These are phyloP conservation scores for Brassica balearica DNA, from an alignment of 441 rosid species.

Conservation along the genomic window DNA sequence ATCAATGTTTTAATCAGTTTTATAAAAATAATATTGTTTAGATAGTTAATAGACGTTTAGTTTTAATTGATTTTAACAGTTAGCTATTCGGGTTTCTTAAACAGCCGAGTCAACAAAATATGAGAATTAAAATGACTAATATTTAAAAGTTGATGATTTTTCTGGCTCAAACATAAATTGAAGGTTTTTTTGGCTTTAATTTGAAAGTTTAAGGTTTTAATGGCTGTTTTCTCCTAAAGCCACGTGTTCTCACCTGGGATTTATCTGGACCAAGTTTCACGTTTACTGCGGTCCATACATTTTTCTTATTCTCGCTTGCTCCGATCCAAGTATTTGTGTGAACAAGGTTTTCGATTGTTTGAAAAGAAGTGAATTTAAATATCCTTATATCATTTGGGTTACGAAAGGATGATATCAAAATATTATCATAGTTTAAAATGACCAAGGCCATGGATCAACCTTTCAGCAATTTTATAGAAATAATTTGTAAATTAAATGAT, in stretches of 20 bases:
- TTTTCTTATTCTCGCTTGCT: not conserved
- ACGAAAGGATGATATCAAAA: constrained; percentile 2
- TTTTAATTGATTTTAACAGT: no score
- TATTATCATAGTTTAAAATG: not conserved
- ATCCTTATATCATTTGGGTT: not conserved
- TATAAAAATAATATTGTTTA: no score
- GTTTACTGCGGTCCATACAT: constrained; percentile 15
- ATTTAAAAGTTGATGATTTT: no score
- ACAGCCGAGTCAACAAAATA: no score
- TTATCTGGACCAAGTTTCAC: constrained; percentile 24
- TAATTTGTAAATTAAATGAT: not conserved
- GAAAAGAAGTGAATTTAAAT: not conserved
- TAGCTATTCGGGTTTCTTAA: no score
- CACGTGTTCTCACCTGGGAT: constrained; percentile 26
- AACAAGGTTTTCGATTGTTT: constrained; percentile 25
- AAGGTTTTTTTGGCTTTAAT: no score
- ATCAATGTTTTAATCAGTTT: no score
- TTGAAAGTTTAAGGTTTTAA: no score
- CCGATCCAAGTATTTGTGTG: constrained; percentile 33
- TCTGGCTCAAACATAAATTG: no score
- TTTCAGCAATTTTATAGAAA: not conserved
- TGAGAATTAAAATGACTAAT: no score
- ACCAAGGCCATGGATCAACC: not conserved
- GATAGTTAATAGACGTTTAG: no score
- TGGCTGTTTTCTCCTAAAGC: not conserved